These are phyloP conservation scores for Eucalyptus victrix DNA, from an alignment of 345 rosid genomes.

Conservation along the genomic window DNA sequence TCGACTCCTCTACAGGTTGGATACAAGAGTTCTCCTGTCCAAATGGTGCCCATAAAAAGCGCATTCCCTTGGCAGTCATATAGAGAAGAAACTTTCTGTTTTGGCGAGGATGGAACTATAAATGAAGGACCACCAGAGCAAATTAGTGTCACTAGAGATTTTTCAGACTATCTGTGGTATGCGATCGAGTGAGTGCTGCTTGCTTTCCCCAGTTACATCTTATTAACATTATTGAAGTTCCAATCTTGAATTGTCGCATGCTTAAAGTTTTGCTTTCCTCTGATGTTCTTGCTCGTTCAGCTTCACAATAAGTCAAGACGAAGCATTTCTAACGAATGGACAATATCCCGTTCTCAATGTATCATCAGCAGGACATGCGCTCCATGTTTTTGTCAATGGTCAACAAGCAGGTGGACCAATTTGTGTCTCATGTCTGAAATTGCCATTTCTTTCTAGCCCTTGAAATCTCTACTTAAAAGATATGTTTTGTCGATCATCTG, in stretches of 20 bases:
- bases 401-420: conserved; percentile 32
- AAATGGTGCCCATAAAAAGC: conserved; percentile 37
- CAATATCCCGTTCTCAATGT: conserved; percentile 10
- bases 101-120: conserved; percentile 23
- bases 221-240: not conserved
- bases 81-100: conserved; percentile 36
- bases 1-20: conserved; percentile 24
- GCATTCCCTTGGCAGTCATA: conserved; percentile 64
- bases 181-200: conserved; percentile 57
- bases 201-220: not conserved
- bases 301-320: not conserved
- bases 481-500: not conserved
- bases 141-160: conserved; percentile 52
- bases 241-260: not conserved
- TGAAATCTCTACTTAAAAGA: not conserved
- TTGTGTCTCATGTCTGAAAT: not conserved
- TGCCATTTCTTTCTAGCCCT: not conserved
- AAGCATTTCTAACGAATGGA: conserved; percentile 3
- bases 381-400: conserved; percentile 30
- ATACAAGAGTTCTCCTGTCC: conserved; percentile 35
- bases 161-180: conserved; percentile 80
- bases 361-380: conserved; percentile 36
- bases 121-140: conserved; percentile 61
- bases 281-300: not conserved
- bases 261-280: not conserved